Evolutionary conservation across 2,329 filamentous ascomycete genomes (phyloP).

Genomic region (Chaetomium sp.): DNA sequence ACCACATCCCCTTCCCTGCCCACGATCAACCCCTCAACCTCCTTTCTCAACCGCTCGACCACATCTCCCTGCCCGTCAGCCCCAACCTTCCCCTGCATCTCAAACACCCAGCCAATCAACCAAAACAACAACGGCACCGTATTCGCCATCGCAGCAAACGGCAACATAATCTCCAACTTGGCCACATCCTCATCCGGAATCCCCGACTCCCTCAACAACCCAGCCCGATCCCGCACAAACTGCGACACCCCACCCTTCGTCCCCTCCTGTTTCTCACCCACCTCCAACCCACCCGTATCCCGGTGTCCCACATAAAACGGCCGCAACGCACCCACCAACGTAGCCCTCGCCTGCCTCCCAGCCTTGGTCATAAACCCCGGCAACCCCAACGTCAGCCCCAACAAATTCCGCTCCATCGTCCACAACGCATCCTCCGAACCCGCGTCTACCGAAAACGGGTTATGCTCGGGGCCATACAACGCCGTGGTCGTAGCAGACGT

Average conservation of each 20-base stretch:
- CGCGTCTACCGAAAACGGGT: conserved; percentile 9
- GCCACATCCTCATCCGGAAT: conserved; percentile 14
- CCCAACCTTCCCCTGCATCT: too few relatives aligned
- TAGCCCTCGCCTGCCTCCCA: conserved; percentile 32
- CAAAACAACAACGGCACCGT: conserved; percentile 19
- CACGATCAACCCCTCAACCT: conserved; percentile 11
- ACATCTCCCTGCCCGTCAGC: not conserved
- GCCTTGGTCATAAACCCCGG: conserved; percentile 30
- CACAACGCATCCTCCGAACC: conserved; percentile 15
- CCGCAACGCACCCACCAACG: conserved; percentile 30
- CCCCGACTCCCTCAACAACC: conserved; percentile 3
- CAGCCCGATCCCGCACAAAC: conserved; percentile 13
- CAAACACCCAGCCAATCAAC: conserved; percentile 20
- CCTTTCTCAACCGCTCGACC: conserved; percentile 22
- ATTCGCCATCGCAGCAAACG: conserved; percentile 17
- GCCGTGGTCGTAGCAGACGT: not conserved
- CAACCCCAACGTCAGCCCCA: conserved; percentile 31
- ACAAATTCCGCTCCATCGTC: conserved; percentile 38
- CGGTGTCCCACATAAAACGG: conserved; percentile 23
- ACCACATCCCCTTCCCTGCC: not conserved
- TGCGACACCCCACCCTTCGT: conserved; percentile 1
- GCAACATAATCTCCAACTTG: conserved; percentile 13
- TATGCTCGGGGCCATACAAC: conserved; percentile 8
- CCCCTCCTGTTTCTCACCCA: too few relatives aligned
- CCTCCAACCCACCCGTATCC: not conserved